phyloP scores from a whole-genome alignment of 768 basidiomycete genomes.

The Cystobasidium onofrii region DNA sequence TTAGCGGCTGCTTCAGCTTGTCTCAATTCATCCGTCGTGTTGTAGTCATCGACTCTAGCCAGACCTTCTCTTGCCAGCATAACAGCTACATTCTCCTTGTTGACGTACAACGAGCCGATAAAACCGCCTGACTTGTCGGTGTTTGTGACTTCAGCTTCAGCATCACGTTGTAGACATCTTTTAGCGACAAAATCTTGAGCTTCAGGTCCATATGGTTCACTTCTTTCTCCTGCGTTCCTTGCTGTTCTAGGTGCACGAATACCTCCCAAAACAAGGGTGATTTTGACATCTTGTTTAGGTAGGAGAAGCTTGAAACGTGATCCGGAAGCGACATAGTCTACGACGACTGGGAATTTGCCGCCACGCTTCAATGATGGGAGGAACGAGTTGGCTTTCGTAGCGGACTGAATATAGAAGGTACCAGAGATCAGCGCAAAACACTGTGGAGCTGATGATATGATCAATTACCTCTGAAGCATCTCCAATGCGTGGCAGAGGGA shows the following conservation, averaged over 20 bases:
- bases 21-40: conserved; percentile 67
- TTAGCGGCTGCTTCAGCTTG: conserved; percentile 88
- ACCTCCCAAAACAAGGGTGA: conserved; percentile 87
- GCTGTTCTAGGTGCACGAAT: conserved; percentile 85
- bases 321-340: conserved; percentile 88
- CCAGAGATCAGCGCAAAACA: too few species aligned
- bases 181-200: conserved; percentile 68
- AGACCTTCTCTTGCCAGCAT: conserved; percentile 76
- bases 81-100: conserved; percentile 81
- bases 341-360: conserved; percentile 71
- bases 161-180: conserved; percentile 85
- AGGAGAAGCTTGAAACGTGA: conserved; percentile 81
- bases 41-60: conserved; percentile 77
- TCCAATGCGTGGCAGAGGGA: conserved; percentile 64
- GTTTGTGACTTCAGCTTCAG: conserved; percentile 81
- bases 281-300: conserved; percentile 59
- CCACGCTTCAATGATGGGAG: conserved; percentile 82
- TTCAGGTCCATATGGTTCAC: conserved; percentile 80
- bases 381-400: conserved; percentile 71
- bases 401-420: conserved; percentile 49
- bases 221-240: conserved; percentile 66
- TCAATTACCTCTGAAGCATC: conserved; percentile 85
- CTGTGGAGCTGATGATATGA: too few species aligned
- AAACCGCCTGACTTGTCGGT: conserved; percentile 87
- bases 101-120: conserved; percentile 51